Base-by-base conservation (phyloP, 306 rosid species). In the Pueraria montana region DNA sequence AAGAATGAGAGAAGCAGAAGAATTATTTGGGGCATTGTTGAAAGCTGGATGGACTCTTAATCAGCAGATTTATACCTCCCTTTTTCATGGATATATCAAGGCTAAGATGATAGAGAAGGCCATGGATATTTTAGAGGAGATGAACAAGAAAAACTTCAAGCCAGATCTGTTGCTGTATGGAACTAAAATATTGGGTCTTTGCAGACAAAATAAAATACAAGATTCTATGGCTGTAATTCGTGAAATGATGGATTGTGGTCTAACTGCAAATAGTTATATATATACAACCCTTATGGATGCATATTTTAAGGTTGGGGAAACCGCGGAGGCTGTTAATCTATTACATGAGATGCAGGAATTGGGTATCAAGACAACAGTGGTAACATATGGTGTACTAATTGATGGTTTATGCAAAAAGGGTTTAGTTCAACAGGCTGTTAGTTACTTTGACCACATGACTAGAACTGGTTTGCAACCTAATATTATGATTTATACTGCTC, bases 391-490 rank as follows among this genome's bases (percentile, higher is more conserved):
- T 82, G 93, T 77, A n/a, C 86, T 96, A 76, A 91, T 93, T 65
- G 92, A 96, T 86, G 98, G 99, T 69, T 87, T 96, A 85, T 96
- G 99, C 92, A 93, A 92, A 84, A 83, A 72, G 72, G 98, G 98
- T 73, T 76, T 90, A 85, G 80, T 92, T 6, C 83, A 92, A 34
- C 88, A 90, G 87, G 98, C 99, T 72, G 43, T 86, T 81, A 78
- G 69, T 85, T 90, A 91, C 89, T 96, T 92, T 87, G 70, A 67
- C 20, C 52, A 73, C 63, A 91, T 96, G 96, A 82, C 72, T 27
- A 84, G 72, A 74, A 45, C 76, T 76, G 96, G 92, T 87, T 78
- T 93, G 81, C 90, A 89, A 63, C 98, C 97, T 59, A 96, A 96
- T 85, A 89, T 92, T 83, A 90, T 90, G 81, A 90, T 88, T 67